Evolutionary conservation across 192 early-diverging fungal species (phyloP).

Genomic region (Mortierella hygrophila): DNA sequence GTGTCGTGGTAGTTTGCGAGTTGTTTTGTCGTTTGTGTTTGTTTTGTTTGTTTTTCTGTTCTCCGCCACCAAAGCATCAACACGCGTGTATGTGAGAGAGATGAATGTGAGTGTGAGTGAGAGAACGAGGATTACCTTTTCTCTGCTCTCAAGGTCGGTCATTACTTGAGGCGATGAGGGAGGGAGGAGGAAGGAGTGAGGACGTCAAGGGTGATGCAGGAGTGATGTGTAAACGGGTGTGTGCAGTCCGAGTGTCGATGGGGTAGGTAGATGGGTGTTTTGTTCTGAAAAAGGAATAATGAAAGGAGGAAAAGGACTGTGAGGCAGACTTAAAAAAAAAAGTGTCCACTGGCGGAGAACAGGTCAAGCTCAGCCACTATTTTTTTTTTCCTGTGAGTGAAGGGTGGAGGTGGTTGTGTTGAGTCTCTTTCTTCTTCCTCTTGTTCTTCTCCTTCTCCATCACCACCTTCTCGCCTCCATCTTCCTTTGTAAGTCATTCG

Average conservation of each 20-base stretch:
- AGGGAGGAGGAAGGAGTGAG: not conserved
- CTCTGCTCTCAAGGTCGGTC: conserved; percentile 37
- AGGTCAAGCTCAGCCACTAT: conserved; percentile 9
- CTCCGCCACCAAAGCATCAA: not conserved
- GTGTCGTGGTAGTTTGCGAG: not conserved
- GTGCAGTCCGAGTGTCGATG: not conserved
- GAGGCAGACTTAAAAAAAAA: not conserved
- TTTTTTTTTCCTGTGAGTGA: not conserved
- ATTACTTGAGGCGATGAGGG: conserved; percentile 22
- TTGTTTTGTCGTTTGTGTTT: not conserved
- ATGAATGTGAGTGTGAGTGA: not conserved
- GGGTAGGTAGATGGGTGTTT: not conserved
- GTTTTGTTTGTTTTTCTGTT: conserved; percentile 2
- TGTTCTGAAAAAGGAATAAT: not conserved
- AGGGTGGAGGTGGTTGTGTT: not conserved
- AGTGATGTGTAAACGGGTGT: not conserved
- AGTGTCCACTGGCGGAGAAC: not conserved
- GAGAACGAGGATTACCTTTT: conserved; percentile 16
- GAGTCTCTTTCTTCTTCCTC: not conserved
- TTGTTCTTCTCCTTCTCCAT: not conserved
- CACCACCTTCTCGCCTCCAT: not conserved
- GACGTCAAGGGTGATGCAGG: not conserved
- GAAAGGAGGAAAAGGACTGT: not conserved
- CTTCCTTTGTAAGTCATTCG: not conserved
- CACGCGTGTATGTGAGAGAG: not conserved